Conservation (phyloP, 2,329 filamentous ascomycete genomes). For the Metarhizium humberi region DNA sequence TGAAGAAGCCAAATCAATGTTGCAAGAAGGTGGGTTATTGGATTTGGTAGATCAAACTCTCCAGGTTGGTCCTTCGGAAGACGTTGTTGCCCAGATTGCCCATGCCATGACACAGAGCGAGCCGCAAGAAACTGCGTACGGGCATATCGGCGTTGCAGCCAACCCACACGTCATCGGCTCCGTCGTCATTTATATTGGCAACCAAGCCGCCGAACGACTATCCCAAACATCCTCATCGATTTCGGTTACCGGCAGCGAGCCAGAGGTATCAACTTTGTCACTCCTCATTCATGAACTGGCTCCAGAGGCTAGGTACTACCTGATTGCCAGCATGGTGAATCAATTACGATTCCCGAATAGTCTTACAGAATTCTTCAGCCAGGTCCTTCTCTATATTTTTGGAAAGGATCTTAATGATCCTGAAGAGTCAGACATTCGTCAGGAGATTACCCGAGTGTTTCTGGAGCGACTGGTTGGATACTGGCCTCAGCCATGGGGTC, state of each 20-base stretch:
- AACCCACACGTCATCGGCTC: conserved; percentile 69
- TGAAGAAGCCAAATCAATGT: conserved; percentile 49
- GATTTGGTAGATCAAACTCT: conserved; percentile 51
- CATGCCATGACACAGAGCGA: conserved; percentile 58
- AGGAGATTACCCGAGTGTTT: conserved; percentile 83
- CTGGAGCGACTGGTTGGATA: conserved; percentile 81
- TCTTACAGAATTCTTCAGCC: conserved; percentile 88
- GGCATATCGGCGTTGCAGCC: conserved; percentile 56
- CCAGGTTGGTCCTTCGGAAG: conserved; percentile 55
- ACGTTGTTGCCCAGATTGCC: conserved; percentile 67
- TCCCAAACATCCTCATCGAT: conserved; percentile 49
- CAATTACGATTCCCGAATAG: conserved; percentile 85
- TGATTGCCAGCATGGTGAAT: conserved; percentile 78
- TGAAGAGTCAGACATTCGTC: conserved; percentile 73
- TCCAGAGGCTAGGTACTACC: conserved; percentile 73
- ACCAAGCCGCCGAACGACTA: conserved; percentile 55
- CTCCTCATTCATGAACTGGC: conserved; percentile 66
- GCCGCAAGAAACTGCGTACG: conserved; percentile 52
- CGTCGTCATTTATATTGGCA: conserved; percentile 73
- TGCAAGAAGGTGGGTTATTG: conserved; percentile 47
- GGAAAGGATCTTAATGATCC: conserved; percentile 63
- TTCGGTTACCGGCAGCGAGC: conserved; percentile 29
- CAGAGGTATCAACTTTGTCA: conserved; percentile 63
- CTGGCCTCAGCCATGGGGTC: conserved; percentile 91
- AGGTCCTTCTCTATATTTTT: conserved; percentile 76